phyloP scores from a whole-genome alignment of 306 rosid species.

The Corylus heterophylla region DNA sequence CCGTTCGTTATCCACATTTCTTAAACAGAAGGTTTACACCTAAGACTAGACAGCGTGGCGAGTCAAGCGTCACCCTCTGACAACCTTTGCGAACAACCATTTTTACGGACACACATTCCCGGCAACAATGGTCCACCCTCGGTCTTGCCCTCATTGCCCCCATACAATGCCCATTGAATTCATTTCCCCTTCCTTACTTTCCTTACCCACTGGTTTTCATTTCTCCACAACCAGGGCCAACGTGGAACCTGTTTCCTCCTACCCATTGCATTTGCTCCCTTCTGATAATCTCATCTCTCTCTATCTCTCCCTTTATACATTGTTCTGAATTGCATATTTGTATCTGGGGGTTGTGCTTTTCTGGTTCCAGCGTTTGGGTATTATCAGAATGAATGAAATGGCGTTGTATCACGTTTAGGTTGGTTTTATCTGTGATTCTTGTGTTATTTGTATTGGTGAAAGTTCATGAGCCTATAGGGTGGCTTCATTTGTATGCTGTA shows the following conservation, averaged over 20 bases:
- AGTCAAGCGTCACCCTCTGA: constrained; percentile 23
- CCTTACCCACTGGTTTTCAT: background rate
- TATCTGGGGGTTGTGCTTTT: background rate
- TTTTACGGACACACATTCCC: constrained; percentile 17
- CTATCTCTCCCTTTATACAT: background rate
- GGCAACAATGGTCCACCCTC: constrained; percentile 26
- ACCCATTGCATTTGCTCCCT: constrained; percentile 3
- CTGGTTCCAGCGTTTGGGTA: background rate
- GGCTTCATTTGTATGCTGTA: background rate
- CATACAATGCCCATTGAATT: background rate
- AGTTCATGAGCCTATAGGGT: background rate
- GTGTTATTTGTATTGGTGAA: background rate
- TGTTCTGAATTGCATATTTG: constrained; percentile 13
- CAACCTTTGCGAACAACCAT: constrained; percentile 9
- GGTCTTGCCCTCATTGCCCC: background rate
- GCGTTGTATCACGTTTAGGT: background rate
- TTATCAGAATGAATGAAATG: background rate
- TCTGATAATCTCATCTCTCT: background rate
- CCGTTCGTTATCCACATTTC: background rate
- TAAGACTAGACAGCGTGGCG: constrained; percentile 13
- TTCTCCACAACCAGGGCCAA: background rate
- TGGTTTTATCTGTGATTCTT: constrained; percentile 1
- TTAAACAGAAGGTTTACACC: background rate
- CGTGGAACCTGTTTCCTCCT: background rate
- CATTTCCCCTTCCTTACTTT: background rate